These are phyloP conservation scores for Lathyrus tuberosus DNA, from an alignment of 306 rosid genomes.

Conservation along the genomic window DNA sequence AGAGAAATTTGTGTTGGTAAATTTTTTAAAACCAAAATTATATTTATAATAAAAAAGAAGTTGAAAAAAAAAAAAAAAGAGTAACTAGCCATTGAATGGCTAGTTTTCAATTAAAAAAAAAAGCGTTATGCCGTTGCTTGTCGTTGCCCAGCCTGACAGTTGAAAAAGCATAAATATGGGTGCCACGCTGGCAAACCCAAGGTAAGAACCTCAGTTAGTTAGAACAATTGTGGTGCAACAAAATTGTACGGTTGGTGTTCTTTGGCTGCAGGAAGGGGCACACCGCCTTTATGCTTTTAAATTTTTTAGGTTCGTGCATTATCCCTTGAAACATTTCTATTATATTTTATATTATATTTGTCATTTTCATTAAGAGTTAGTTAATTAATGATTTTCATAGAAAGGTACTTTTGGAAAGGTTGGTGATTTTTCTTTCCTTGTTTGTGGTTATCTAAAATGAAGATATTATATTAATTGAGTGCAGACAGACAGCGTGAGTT, in stretches of 20 bases:
- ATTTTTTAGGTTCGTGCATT: constrained; percentile 22
- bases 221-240: constrained; percentile 7
- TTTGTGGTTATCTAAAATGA: constrained; percentile 15
- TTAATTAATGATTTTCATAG: not conserved
- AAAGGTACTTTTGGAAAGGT: constrained; percentile 7
- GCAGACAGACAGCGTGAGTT: not conserved
- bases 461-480: constrained; percentile 2
- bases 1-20: no score
- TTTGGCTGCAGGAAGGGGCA: constrained; percentile 45
- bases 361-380: constrained; percentile 19
- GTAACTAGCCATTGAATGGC: no score
- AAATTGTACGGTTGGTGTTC: constrained; percentile 36
- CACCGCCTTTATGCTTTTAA: not conserved
- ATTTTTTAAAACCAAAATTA: no score
- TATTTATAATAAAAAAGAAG: no score
- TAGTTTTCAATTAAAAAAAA: no score
- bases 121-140: no score
- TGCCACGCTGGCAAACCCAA: no score
- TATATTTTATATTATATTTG: not conserved
- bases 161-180: no score
- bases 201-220: no score
- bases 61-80: no score
- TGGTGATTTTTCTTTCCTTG: constrained; percentile 9
- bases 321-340: constrained; percentile 17
- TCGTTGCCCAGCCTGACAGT: no score